Evolutionary conservation across 148 eudicot genomes (phyloP).

Genomic region (Euryodendron excelsum): DNA sequence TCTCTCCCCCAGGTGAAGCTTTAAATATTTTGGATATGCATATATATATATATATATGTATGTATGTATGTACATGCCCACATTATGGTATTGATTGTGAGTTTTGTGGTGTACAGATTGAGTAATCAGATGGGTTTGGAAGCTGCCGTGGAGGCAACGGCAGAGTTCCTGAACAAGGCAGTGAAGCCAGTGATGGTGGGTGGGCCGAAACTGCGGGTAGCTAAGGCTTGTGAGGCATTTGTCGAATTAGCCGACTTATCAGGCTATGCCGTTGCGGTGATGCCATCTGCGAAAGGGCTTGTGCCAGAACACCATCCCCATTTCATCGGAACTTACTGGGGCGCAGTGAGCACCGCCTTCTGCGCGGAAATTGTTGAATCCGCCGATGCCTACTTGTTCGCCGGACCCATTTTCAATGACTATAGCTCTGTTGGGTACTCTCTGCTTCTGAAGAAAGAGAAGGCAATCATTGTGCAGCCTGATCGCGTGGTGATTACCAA

Average conservation of each 20-base stretch:
- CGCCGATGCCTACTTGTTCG: conserved; percentile 77
- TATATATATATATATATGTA: no score
- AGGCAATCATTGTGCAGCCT: conserved; percentile 69
- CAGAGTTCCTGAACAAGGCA: conserved; percentile 69
- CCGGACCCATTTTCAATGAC: conserved; percentile 82
- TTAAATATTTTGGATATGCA: background rate
- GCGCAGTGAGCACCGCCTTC: conserved; percentile 75
- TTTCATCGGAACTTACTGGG: conserved; percentile 83
- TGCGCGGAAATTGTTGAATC: conserved; percentile 86
- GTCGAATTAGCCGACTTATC: conserved; percentile 59
- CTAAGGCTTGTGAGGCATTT: conserved; percentile 56
- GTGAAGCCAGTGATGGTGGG: conserved; percentile 85
- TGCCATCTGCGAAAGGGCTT: conserved; percentile 81
- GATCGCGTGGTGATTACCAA: conserved; percentile 65
- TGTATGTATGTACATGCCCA: no score
- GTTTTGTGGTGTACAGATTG: conserved; percentile 32
- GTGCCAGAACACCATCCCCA: conserved; percentile 74
- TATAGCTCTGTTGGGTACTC: conserved; percentile 91
- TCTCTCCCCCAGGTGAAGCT: conserved; percentile 48
- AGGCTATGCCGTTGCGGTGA: conserved; percentile 59
- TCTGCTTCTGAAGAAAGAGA: conserved; percentile 69
- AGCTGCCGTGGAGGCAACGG: conserved; percentile 79
- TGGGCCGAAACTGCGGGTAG: conserved; percentile 63
- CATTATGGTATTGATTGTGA: background rate
- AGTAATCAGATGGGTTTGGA: conserved; percentile 65